Evolutionary conservation across 2,329 filamentous ascomycete species (phyloP), one percentile per base, ranked within the genome.

Genomic region (Curvularia eragrostidis): DNA sequence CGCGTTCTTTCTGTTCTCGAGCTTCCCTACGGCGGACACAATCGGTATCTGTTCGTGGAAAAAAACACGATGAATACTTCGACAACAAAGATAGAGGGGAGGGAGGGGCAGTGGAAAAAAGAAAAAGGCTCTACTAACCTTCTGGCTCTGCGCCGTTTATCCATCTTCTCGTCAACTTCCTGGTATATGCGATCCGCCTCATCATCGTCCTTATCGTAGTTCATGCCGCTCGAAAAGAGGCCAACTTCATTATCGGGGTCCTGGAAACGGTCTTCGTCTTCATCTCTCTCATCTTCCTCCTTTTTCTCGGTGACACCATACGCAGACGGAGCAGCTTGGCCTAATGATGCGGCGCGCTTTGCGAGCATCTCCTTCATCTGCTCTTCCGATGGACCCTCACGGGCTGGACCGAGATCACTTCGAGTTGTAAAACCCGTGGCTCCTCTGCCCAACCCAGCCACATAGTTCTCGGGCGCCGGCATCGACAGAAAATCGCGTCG

Each of bases 361-460:
- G 93, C 93, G 68, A 99, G 89, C 61, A 92, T 93, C 77, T 97
- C 95, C 78, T 98, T 97, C 80, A 99, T 97, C 80, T 98, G 94
- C 75, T 99, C 95, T 71, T 97, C 94, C 60, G 91, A 97, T 48
- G 95, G 95, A 15, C 95, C 95, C 81, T 97, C 94, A 70, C 94
- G 87, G 58, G 94, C 94, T 49, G 96, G 95, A 56, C 96, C 95
- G 56, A 99, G 84, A 84, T 99, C 95, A 56, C 94, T 98, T 71
- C 96, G 88, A 39, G 95, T 99, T 15, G 95, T 98, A 81, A 99
- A 99, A 59, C 96, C 95, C 7, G 95, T 99, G 21, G 96, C 96
- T 80, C 95, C 95, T 84, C 96, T 91, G 79, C 95, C 95, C 63
- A 99, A 88, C 85, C 95, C 95, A 64, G 95, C 95, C 63, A 99